Base-by-base conservation (phyloP, 305 asterid genomes). In the Rubia peregrina region DNA sequence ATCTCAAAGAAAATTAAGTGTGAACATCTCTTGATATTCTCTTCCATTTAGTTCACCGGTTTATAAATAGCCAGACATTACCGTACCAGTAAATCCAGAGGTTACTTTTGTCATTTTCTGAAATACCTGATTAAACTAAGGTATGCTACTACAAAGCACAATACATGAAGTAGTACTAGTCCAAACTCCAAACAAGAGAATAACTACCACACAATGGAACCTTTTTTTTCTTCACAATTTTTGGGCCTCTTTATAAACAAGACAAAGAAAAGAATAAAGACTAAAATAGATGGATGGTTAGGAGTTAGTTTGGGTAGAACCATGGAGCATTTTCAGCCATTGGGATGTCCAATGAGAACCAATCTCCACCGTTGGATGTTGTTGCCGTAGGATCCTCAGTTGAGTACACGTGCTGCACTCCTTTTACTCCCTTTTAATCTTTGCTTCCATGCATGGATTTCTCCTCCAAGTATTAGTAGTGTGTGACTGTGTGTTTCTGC, bases 371-470 rank as follows among this genome's bases (percentile, higher is more conserved):
- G 73, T 77, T 70, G 69, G 84, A 83, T 86, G 6, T 14, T 36
- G 77, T 74, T 76, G 82, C 86, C 87, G 84, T 74, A 74, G 75
- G 77, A 83, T 79, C 77, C 87, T 78, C 77, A 74, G 84, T 83
- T 85, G 87, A 82, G 83, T 87, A 78, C 91, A 84, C 86, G 89
- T 80, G 89, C 89, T 83, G 75, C 81, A 69, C 76, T 80, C 83
- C 59, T 72, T 80, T 83, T 75, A 36, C 79, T 0, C 82, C 70
- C 83, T 71, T 86, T 81, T 76, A 59, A 85, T 81, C 87, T 81
- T 90, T 83, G 86, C 90, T 84, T 88, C 86, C 88, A 79, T 88
- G 90, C 96, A 88, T 90, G 91, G 89, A 80, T 83, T 87, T 89
- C 90, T 89, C 87, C 92, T 80, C 89, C 86, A 76, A 73, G 67